A percentile compares a stretch with the other conserved stretches of the same genome.
Evolutionary conservation across 2,329 filamentous ascomycete species (phyloP).

Genomic region (Diaporthe sp.): DNA sequence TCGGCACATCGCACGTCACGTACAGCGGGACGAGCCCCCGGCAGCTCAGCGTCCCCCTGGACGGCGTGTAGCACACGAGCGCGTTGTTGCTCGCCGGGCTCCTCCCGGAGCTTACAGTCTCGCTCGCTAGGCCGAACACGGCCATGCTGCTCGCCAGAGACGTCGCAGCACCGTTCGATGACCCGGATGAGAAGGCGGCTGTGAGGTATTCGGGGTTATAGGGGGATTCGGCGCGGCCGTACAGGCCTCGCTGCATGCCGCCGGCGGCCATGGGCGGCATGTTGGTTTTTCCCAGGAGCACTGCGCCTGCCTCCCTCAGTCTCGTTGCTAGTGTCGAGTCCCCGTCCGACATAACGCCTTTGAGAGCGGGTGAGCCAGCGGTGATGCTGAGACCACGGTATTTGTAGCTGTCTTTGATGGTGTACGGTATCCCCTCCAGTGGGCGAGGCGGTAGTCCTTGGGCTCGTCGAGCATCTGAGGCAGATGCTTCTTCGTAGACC

Average conservation of each 20-base stretch:
- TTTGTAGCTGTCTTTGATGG: conserved; percentile 68
- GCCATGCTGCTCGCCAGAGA: conserved; percentile 61
- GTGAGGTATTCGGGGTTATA: conserved; percentile 65
- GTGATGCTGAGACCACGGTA: conserved; percentile 63
- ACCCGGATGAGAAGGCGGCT: conserved; percentile 66
- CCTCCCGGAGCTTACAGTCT: conserved; percentile 67
- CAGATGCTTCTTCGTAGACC: conserved; percentile 57
- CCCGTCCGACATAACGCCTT: conserved; percentile 57
- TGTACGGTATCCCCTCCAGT: conserved; percentile 67
- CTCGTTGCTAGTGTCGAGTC: conserved; percentile 62
- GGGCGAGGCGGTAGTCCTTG: conserved; percentile 47
- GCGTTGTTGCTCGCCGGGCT: conserved; percentile 45
- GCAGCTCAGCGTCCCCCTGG: conserved; percentile 1
- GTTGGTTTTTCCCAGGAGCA: conserved; percentile 66
- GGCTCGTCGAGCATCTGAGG: conserved; percentile 56
- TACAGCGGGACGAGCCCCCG: conserved; percentile 25
- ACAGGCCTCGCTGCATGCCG: conserved; percentile 66
- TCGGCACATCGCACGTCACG: conserved; percentile 7
- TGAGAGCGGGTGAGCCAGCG: conserved; percentile 64
- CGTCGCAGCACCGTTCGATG: conserved; percentile 65
- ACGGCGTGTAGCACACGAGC: conserved; percentile 27
- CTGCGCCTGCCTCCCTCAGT: conserved; percentile 59
- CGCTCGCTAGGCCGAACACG: conserved; percentile 63
- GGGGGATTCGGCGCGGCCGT: conserved; percentile 65
- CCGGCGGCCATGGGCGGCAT: conserved; percentile 70